Percentiles rank a stretch among this genome's conserved stretches.
These are phyloP conservation scores for Aspergillus pseudoterreus DNA, from an alignment of 2,329 filamentous ascomycete genomes.

Conservation along the genomic window DNA sequence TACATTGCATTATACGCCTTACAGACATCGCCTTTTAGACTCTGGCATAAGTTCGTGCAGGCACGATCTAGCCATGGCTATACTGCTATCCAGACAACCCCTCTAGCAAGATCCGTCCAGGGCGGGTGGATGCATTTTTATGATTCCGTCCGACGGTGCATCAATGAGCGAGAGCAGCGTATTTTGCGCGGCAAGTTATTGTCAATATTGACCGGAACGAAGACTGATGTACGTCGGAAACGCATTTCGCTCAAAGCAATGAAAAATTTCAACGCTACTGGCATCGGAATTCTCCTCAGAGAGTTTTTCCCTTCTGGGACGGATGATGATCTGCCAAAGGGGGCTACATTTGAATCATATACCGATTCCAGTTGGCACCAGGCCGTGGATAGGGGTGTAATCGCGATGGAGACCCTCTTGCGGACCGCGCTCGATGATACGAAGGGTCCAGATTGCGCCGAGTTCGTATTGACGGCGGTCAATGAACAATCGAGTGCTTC, in stretches of 20 bases:
- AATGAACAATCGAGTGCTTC: constrained; percentile 56
- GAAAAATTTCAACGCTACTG: constrained; percentile 77
- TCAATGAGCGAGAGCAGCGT: constrained; percentile 66
- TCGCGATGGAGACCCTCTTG: constrained; percentile 81
- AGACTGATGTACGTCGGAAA: constrained; percentile 72
- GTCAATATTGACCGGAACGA: constrained; percentile 71
- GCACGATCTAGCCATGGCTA: constrained; percentile 48
- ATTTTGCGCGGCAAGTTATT: constrained; percentile 70
- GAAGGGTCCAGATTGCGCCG: constrained; percentile 52
- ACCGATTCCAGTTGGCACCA: constrained; percentile 62
- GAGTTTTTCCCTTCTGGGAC: constrained; percentile 71
- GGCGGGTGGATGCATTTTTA: constrained; percentile 66
- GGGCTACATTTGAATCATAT: constrained; percentile 39
- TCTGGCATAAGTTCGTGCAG: constrained; percentile 69
- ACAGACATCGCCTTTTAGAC: constrained; percentile 74
- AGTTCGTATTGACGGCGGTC: constrained; percentile 54
- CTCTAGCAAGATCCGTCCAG: constrained; percentile 27
- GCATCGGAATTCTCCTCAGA: constrained; percentile 80
- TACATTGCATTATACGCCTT: constrained; percentile 79
- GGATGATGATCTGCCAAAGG: constrained; percentile 53
- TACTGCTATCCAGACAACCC: constrained; percentile 34
- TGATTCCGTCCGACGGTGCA: constrained; percentile 69
- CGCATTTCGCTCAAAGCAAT: constrained; percentile 67
- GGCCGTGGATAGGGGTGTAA: constrained; percentile 74
- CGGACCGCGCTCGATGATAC: constrained; percentile 64